phyloP scores from a whole-genome alignment of 768 basidiomycete species.

The Boletellus sp. region DNA sequence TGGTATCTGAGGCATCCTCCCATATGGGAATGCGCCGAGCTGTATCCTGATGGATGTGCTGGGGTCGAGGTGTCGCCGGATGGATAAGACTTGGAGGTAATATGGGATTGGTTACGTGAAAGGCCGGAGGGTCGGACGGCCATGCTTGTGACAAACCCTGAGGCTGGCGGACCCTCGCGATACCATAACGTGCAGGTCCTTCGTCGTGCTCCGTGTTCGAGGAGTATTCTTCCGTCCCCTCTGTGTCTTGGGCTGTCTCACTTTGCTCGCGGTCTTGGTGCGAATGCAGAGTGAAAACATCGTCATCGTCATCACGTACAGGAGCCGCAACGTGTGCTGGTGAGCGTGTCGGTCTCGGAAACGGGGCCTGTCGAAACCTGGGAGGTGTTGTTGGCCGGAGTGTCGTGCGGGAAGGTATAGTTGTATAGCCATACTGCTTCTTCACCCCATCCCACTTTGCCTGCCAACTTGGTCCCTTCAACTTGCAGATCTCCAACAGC shows the following conservation, averaged over 20 bases:
- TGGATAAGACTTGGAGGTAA: conserved; percentile 28
- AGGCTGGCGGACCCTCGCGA: conserved; percentile 7
- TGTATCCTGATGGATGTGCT: conserved; percentile 9
- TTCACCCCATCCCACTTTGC: conserved; percentile 79
- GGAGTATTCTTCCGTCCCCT: conserved; percentile 11
- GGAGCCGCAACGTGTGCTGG: conserved; percentile 23
- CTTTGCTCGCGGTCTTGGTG: conserved; percentile 37
- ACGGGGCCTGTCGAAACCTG: conserved; percentile 12
- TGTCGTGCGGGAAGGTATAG: conserved; percentile 11
- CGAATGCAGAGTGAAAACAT: conserved; percentile 43
- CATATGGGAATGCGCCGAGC: conserved; percentile 22
- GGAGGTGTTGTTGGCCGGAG: conserved; percentile 17
- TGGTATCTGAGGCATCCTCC: conserved; percentile 39
- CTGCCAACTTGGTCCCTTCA: conserved; percentile 77
- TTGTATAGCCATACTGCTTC: conserved; percentile 43
- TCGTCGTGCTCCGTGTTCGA: conserved; percentile 24
- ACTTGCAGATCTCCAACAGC: conserved; percentile 74
- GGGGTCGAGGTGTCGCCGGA: conserved; percentile 29
- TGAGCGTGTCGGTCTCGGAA: conserved; percentile 22
- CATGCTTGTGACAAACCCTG: conserved; percentile 10
- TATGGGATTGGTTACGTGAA: conserved; percentile 21
- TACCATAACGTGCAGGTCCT: conserved; percentile 5
- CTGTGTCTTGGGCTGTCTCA: conserved; percentile 16
- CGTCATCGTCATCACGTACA: conserved; percentile 36
- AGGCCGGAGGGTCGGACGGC: conserved; percentile 4